Conservation (phyloP, 208 protist genomes). For the Trypanosoma mega region DNA sequence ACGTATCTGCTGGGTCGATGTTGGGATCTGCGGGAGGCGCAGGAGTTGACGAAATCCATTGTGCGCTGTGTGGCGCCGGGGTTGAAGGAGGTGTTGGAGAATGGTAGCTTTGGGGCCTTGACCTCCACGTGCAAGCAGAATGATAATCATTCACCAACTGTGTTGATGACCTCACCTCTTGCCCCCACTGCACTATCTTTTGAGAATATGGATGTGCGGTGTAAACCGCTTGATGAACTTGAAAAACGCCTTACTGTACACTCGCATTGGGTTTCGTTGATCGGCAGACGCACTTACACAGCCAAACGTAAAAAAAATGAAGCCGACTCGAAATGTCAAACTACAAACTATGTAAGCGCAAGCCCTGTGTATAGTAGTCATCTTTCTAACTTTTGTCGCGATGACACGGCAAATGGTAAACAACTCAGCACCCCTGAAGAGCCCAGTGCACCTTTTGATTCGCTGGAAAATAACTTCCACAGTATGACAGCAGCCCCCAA, state of each 20-base stretch:
- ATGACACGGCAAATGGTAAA: not conserved
- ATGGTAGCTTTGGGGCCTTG: not conserved
- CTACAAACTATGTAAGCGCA: no score
- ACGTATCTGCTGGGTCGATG: conserved; percentile 65
- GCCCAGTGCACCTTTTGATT: no score
- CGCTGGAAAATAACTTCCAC: no score
- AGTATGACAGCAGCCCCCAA: not conserved
- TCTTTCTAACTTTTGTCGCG: no score
- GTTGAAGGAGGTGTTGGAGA: conserved; percentile 5
- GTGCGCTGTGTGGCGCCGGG: conserved; percentile 30
- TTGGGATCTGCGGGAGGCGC: conserved; percentile 57
- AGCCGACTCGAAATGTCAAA: no score
- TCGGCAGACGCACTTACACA: not conserved
- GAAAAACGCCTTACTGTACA: no score
- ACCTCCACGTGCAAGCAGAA: not conserved
- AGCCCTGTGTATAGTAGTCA: no score
- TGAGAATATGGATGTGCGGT: no score
- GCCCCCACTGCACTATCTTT: not conserved
- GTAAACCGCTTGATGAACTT: no score
- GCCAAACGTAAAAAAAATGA: no score
- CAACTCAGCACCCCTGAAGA: no score
- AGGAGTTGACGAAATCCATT: conserved; percentile 43
- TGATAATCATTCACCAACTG: not conserved
- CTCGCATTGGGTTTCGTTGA: conserved; percentile 25
- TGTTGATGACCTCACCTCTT: not conserved